These are phyloP conservation scores for Aschersonia sp. DNA, from an alignment of 2,329 filamentous ascomycete species.

Conservation along the genomic window DNA sequence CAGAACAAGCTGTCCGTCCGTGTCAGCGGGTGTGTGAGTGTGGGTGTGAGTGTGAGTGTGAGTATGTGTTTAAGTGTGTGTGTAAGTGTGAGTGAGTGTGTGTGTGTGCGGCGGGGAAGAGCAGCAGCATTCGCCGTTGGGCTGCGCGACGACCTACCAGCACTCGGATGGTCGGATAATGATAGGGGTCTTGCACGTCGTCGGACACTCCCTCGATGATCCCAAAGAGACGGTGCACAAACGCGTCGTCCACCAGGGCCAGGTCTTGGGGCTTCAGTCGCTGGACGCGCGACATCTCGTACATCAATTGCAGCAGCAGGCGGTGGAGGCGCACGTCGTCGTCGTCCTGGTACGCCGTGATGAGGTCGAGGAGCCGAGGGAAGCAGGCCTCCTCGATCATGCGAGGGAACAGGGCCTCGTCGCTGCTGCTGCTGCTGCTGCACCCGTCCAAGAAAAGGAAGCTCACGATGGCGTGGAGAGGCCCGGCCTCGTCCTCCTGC, in stretches of 20 bases:
- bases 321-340: slow-evolving; percentile 61
- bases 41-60: too few species aligned
- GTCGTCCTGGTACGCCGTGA: slow-evolving; percentile 49
- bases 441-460: slow-evolving; percentile 81
- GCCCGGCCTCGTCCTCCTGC: slow-evolving; percentile 70
- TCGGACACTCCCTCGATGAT: slow-evolving; percentile 80
- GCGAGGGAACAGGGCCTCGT: slow-evolving; percentile 66
- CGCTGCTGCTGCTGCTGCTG: slow-evolving; percentile 25
- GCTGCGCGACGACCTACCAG: slow-evolving; percentile 42
- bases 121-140: background rate
- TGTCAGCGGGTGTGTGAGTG: background rate
- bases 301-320: slow-evolving; percentile 73
- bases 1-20: slow-evolving; percentile 55
- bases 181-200: slow-evolving; percentile 83
- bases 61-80: too few species aligned
- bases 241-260: slow-evolving; percentile 60
- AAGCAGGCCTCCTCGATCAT: slow-evolving; percentile 85
- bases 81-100: too few species aligned
- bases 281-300: slow-evolving; percentile 93
- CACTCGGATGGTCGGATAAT: slow-evolving; percentile 88
- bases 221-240: slow-evolving; percentile 70
- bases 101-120: background rate
- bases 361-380: slow-evolving; percentile 65
- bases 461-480: slow-evolving; percentile 69
- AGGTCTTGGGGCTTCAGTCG: slow-evolving; percentile 64